phyloP scores from a whole-genome alignment of 257 asterid species.

The Gynochthodes officinalis region DNA sequence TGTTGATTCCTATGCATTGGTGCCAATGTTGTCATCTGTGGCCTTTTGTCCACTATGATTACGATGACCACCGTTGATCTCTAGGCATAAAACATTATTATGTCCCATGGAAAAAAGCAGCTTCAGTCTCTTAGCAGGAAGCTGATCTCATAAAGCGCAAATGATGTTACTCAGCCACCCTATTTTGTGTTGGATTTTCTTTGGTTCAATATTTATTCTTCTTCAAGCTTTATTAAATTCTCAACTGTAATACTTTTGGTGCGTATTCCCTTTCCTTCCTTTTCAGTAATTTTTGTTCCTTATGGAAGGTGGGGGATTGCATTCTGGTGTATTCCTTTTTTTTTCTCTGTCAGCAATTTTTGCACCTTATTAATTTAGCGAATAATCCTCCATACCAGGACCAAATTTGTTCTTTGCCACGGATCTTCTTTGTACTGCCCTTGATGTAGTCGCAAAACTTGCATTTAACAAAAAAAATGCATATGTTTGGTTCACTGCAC shows the following conservation, averaged over 20 bases:
- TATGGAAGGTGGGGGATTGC: not conserved
- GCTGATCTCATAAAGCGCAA: not conserved
- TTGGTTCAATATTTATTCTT: not conserved
- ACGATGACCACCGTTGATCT: conserved; percentile 6
- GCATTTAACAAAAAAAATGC: no score
- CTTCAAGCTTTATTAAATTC: not conserved
- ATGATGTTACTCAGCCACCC: not conserved
- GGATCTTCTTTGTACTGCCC: no score
- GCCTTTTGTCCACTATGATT: conserved; percentile 12
- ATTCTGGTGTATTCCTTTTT: no score
- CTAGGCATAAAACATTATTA: conserved; percentile 1
- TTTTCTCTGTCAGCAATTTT: no score
- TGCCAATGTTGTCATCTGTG: conserved; percentile 1
- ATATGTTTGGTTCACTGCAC: no score
- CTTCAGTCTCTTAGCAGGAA: conserved; percentile 17
- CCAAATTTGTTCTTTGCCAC: not conserved
- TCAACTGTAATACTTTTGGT: no score
- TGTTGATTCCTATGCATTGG: conserved; percentile 19
- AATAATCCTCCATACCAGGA: not conserved
- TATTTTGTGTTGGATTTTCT: not conserved
- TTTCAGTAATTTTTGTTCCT: not conserved
- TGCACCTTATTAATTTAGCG: no score
- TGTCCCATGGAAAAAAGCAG: conserved; percentile 21
- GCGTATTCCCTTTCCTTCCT: no score
- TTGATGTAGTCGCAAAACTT: no score